Percentiles rank a stretch among this genome's conserved stretches.
Conservation (phyloP, 495 filamentous ascomycete genomes). For the Aspergillus saccharolyticus region DNA sequence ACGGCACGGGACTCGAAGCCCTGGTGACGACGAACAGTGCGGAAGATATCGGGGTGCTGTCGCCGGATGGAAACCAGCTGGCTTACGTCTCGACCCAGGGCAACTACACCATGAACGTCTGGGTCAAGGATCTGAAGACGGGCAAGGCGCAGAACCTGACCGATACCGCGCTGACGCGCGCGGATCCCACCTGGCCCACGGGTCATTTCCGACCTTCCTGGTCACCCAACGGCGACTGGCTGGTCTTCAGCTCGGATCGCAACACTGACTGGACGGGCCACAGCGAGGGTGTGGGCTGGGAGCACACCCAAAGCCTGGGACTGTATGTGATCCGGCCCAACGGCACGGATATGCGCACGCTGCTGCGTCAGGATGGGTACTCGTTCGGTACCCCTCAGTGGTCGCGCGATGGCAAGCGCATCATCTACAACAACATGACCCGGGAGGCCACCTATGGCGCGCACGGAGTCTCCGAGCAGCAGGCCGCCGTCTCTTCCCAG, state of each 20-base stretch:
- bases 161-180: constrained; percentile 7
- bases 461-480: constrained; percentile 1
- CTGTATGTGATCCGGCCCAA: constrained; percentile 11
- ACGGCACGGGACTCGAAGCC: constrained; percentile 14
- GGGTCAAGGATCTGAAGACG: constrained; percentile 14
- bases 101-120: constrained; percentile 14
- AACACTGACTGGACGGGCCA: constrained; percentile 17
- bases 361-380: constrained; percentile 3
- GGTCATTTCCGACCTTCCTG: constrained; percentile 23
- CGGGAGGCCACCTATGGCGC: constrained; percentile 6
- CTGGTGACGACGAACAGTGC: constrained; percentile 12
- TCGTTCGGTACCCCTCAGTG: constrained; percentile 15
- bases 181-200: constrained; percentile 2
- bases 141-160: constrained; percentile 13
- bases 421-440: constrained; percentile 16
- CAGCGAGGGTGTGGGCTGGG: constrained; percentile 13
- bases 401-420: constrained; percentile 17
- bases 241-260: constrained; percentile 17
- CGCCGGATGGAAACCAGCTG: constrained; percentile 9
- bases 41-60: constrained; percentile 13
- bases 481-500: neutral
- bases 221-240: constrained; percentile 22
- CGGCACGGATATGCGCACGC: constrained; percentile 6
- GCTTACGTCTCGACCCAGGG: constrained; percentile 13
- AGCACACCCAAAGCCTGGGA: constrained; percentile 14